Percentiles rank a stretch among this genome's conserved stretches.
Conservation (phyloP, 495 filamentous ascomycete genomes). For the Aspergillus carlsbadensis region DNA sequence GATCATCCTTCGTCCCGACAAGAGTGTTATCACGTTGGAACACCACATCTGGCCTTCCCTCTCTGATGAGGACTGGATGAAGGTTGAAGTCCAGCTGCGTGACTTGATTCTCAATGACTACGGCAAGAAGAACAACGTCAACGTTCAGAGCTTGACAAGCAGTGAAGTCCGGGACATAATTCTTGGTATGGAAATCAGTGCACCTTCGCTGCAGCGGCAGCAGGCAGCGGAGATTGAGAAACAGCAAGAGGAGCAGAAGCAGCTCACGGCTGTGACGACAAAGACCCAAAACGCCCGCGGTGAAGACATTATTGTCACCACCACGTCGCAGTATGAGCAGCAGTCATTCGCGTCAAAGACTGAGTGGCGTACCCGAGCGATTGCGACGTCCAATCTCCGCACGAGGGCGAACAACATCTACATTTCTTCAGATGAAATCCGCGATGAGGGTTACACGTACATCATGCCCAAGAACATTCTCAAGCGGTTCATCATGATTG, state of each 20-base stretch:
- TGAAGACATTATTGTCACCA: conserved; percentile 98
- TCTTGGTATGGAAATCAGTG: conserved; percentile 98
- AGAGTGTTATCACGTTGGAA: conserved; percentile 96
- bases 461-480: conserved; percentile 99
- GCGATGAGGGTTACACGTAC: conserved; percentile 82
- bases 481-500: conserved; percentile 97
- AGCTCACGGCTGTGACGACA: conserved; percentile 95
- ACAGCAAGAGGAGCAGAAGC: conserved; percentile 94
- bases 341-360: conserved; percentile 98
- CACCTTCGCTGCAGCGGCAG: conserved; percentile 96
- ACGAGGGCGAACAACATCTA: conserved; percentile 98
- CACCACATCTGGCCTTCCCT: conserved; percentile 98
- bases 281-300: conserved; percentile 98
- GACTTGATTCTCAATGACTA: conserved; percentile 98
- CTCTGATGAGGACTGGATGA: conserved; percentile 97
- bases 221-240: conserved; percentile 99
- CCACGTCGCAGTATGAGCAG: conserved; percentile 95
- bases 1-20: conserved; percentile 93
- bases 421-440: conserved; percentile 89
- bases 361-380: conserved; percentile 95
- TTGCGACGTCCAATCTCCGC: conserved; percentile 93
- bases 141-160: conserved; percentile 91
- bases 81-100: conserved; percentile 93
- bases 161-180: conserved; percentile 99
- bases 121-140: conserved; percentile 99